Conservation (phyloP, 176 grass and related monocot species). For the Oryza glumipatula region DNA sequence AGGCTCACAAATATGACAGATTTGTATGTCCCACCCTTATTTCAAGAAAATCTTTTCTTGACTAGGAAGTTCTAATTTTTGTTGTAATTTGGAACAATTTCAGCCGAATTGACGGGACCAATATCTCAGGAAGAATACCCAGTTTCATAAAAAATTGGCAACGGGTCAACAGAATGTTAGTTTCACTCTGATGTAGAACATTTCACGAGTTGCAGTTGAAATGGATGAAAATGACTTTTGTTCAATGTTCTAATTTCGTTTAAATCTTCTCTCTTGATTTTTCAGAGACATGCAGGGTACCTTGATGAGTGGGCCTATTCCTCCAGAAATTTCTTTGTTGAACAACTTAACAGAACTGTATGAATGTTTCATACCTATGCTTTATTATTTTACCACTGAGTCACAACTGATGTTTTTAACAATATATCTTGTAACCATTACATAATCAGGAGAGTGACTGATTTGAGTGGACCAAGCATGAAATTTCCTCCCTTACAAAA, state of each 20-base stretch:
- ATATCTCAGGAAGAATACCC: slow-evolving; percentile 74
- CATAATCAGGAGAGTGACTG: slow-evolving; percentile 73
- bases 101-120: slow-evolving; percentile 72
- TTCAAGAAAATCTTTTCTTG: slow-evolving; percentile 31
- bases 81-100: slow-evolving; percentile 17
- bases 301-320: slow-evolving; percentile 70
- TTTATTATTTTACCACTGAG: not conserved
- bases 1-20: slow-evolving; percentile 77
- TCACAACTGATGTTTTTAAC: slow-evolving; percentile 10
- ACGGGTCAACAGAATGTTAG: slow-evolving; percentile 76
- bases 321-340: slow-evolving; percentile 60
- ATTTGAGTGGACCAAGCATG: slow-evolving; percentile 70
- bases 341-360: slow-evolving; percentile 89
- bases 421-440: slow-evolving; percentile 18
- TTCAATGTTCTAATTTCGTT: not conserved
- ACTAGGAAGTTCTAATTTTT: slow-evolving; percentile 37
- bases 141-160: slow-evolving; percentile 80
- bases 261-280: slow-evolving; percentile 21
- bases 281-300: slow-evolving; percentile 87
- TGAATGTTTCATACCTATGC: slow-evolving; percentile 16
- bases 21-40: slow-evolving; percentile 60
- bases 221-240: not conserved
- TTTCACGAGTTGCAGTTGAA: slow-evolving; percentile 6
- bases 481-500: slow-evolving; percentile 73
- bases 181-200: slow-evolving; percentile 7